Base-by-base conservation (phyloP, 2,329 filamentous ascomycete species). In the Fusarium compactum region DNA sequence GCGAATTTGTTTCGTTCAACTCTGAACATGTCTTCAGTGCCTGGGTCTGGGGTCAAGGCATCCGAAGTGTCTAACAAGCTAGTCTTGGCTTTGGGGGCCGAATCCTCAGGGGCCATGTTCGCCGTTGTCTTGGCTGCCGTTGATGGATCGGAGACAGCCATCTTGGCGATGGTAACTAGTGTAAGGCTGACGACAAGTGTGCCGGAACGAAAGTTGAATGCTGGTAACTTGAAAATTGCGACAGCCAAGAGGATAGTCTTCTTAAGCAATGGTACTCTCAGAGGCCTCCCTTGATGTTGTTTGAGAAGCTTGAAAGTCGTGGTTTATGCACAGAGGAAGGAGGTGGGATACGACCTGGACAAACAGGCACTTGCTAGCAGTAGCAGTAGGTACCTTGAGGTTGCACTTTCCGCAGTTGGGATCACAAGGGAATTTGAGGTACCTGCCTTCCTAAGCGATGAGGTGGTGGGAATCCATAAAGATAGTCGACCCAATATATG, bases 1-100 rank as follows among this genome's bases (percentile, higher is more conserved):
- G 92, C 93, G 76, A 97, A 97, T 5, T 90, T 90, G 78, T 95
- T 97, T 76, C 93, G 83, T 8, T 90, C 85, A 18, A 95, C 89
- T 45, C 87, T 78, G 76, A 92, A 95, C 77, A 93, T 91, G 43
- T 85, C 86, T 79, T 94, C 92, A 0, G 89, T 92, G 15, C 91
- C 91, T 6, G 89, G 91, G 77, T 95, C 92, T 43, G 78, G 78
- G 16, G 77, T 80, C 20, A 80, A 65, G 25, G 77, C 78, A 71
- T 80, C 76, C 25, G 73, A 62, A 29, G 70, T 69, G 59, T 79
- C 72, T 54, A 76, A 52, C 20, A 69, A 54, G 50, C 61, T 66
- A 20, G 34, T 56, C 15, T 68, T 67, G 54, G 66, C 52, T 15
- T 66, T 68, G 54, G 66, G 55, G 45, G 54, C 47, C 27, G 40